phyloP scores from a whole-genome alignment of 1,284 basidiomycete species.

The Pisolithus thermaeus region DNA sequence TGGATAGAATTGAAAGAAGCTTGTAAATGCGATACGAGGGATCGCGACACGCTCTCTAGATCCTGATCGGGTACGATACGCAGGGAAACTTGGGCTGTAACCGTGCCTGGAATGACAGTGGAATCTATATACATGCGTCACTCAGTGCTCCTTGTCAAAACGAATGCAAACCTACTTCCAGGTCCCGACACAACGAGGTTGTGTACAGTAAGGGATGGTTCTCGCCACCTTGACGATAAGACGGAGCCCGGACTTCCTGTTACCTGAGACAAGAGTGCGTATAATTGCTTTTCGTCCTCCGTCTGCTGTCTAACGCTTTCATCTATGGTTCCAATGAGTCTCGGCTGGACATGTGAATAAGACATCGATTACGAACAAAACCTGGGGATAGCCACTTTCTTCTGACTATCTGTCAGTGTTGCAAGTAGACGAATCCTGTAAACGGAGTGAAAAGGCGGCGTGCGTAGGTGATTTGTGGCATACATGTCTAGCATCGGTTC shows the following conservation, averaged over 20 bases:
- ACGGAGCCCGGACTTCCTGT: slow-evolving; percentile 62
- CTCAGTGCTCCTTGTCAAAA: background rate
- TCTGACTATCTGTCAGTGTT: slow-evolving; percentile 56
- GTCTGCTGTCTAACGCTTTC: slow-evolving; percentile 67
- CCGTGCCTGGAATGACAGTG: slow-evolving; percentile 82
- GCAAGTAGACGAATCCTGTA: slow-evolving; percentile 75
- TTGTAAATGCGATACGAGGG: slow-evolving; percentile 57
- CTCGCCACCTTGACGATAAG: slow-evolving; percentile 73
- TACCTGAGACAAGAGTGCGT: slow-evolving; percentile 61
- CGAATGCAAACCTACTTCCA: slow-evolving; percentile 45
- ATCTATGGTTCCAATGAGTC: slow-evolving; percentile 42
- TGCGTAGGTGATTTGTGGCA: slow-evolving; percentile 11
- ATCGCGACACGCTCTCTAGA: slow-evolving; percentile 60
- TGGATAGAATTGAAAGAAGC: slow-evolving; percentile 55
- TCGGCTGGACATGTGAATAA: background rate
- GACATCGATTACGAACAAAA: slow-evolving; percentile 58
- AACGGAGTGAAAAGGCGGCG: slow-evolving; percentile 7
- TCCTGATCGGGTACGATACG: slow-evolving; percentile 94
- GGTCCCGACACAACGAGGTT: slow-evolving; percentile 70
- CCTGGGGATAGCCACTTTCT: slow-evolving; percentile 66
- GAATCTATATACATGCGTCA: slow-evolving; percentile 43
- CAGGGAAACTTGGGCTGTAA: slow-evolving; percentile 78
- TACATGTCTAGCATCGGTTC: slow-evolving; percentile 95
- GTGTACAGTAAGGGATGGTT: slow-evolving; percentile 71
- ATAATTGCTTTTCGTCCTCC: slow-evolving; percentile 61